phyloP scores from a whole-genome alignment of 2,329 filamentous ascomycete genomes.

The Fusarium decemcellulare region DNA sequence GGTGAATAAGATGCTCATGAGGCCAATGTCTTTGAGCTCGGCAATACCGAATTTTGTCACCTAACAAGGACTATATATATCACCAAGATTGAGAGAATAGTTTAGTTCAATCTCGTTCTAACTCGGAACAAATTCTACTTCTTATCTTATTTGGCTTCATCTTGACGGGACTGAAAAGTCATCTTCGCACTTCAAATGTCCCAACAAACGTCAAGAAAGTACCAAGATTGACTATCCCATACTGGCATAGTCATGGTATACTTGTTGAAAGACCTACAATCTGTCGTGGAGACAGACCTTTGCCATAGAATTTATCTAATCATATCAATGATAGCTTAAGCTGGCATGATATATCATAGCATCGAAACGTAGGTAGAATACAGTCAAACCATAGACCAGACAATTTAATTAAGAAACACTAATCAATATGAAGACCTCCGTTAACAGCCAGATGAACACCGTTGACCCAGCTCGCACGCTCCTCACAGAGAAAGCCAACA shows the following conservation, averaged over 20 bases:
- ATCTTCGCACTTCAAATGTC: too few species aligned
- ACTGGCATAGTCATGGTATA: too few species aligned
- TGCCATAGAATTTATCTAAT: neutral
- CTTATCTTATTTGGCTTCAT: too few species aligned
- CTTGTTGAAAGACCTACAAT: neutral
- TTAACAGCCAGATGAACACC: slow-evolving; percentile 52
- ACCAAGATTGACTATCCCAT: too few species aligned
- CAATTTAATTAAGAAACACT: neutral
- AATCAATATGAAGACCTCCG: slow-evolving; percentile 39
- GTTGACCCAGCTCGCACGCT: slow-evolving; percentile 62
- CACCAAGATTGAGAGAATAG: neutral
- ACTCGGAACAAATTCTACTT: too few species aligned
- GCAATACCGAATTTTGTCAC: neutral
- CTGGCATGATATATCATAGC: neutral
- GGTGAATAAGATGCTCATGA: slow-evolving; percentile 18
- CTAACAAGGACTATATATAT: neutral
- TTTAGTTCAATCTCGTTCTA: too few species aligned
- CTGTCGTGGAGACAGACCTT: neutral
- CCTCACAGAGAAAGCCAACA: slow-evolving; percentile 61
- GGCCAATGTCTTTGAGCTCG: neutral
- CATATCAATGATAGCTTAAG: neutral
- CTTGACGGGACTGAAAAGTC: too few species aligned
- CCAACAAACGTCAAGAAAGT: too few species aligned
- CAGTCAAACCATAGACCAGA: neutral
- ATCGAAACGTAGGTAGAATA: neutral